Evolutionary conservation across 2,329 filamentous ascomycete genomes (phyloP).

Genomic region (Passalora sequoiae): DNA sequence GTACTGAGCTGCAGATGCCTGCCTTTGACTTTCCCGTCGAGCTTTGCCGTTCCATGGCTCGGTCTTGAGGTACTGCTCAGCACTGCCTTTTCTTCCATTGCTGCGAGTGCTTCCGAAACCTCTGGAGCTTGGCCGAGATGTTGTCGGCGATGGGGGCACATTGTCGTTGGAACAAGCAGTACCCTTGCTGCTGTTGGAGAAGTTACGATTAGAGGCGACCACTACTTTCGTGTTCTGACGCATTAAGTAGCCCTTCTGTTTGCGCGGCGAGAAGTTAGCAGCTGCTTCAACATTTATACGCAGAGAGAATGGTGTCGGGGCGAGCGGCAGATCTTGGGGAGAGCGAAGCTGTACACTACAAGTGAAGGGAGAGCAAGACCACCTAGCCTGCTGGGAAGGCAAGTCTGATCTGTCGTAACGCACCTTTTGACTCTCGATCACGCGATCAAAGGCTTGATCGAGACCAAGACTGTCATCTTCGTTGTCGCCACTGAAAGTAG

Average conservation of each 20-base stretch:
- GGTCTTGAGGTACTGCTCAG: conserved; percentile 84
- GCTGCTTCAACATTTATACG: conserved; percentile 15
- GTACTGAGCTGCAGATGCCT: conserved; percentile 43
- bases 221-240: conserved; percentile 97
- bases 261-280: conserved; percentile 46
- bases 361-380: conserved; percentile 3
- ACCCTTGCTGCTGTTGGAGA: conserved; percentile 37
- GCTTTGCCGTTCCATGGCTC: conserved; percentile 90
- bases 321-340: conserved; percentile 9
- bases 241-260: conserved; percentile 97
- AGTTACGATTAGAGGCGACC: conserved; percentile 67
- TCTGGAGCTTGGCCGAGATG: conserved; percentile 35
- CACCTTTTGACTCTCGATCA: conserved; percentile 97
- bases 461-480: conserved; percentile 77
- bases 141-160: conserved; percentile 51
- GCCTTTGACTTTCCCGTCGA: conserved; percentile 61
- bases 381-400: conserved; percentile 5
- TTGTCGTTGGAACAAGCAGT: conserved; percentile 41
- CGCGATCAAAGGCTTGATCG: conserved; percentile 86
- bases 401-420: conserved; percentile 31
- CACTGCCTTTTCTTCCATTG: conserved; percentile 71
- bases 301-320: conserved; percentile 13
- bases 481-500: conserved; percentile 64
- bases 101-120: conserved; percentile 47
- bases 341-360: conserved; percentile 2